phyloP scores from a whole-genome alignment of 176 grass and related monocot genomes.

The Leersia perrieri region DNA sequence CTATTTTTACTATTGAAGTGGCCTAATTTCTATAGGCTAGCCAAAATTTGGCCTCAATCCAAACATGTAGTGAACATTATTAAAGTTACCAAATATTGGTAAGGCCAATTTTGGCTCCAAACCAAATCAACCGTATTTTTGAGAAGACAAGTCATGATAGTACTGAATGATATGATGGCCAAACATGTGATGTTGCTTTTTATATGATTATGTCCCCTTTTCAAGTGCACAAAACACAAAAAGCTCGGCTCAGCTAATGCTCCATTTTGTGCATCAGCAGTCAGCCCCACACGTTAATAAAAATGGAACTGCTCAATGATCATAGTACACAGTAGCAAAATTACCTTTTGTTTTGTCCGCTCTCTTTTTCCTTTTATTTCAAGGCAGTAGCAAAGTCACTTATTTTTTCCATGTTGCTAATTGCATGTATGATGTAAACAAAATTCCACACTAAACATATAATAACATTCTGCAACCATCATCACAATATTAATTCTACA shows the following conservation, averaged over 20 bases:
- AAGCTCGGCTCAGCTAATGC: neutral
- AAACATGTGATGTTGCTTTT: neutral
- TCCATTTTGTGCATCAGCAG: neutral
- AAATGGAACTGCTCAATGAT: neutral
- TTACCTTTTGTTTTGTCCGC: neutral
- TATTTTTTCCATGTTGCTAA: neutral
- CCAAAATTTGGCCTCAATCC: too few relatives aligned
- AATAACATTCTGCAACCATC: neutral
- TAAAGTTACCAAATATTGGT: too few relatives aligned
- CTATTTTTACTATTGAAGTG: too few relatives aligned
- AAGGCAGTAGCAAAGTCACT: neutral
- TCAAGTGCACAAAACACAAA: neutral
- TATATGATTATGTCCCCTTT: neutral
- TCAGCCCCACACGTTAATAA: neutral
- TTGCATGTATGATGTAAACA: neutral
- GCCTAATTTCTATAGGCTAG: too few relatives aligned
- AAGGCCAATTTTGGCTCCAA: too few relatives aligned
- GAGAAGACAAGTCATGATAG: neutral
- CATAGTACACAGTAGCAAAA: neutral
- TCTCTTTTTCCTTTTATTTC: neutral
- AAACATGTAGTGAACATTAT: too few relatives aligned
- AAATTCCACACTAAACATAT: neutral
- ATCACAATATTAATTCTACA: neutral
- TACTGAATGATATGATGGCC: conserved; percentile 6
- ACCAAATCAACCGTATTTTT: too few relatives aligned